phyloP scores from a whole-genome alignment of 495 filamentous ascomycete species.

The Tuber microsphaerosporum region DNA sequence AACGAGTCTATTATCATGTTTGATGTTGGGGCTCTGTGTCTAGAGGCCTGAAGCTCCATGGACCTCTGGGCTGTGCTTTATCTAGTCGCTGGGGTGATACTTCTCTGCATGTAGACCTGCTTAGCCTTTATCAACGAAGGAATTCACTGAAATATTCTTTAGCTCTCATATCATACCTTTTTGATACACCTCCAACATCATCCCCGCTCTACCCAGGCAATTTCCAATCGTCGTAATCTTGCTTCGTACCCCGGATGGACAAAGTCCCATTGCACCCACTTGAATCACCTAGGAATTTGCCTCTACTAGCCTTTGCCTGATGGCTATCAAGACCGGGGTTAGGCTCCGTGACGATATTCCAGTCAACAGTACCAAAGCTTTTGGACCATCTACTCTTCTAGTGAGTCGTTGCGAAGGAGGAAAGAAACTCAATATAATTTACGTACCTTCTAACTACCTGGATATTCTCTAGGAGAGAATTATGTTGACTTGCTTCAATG shows the following conservation, averaged over 20 bases:
- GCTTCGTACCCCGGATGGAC: constrained; percentile 55
- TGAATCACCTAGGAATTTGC: constrained; percentile 55
- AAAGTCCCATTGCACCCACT: constrained; percentile 57
- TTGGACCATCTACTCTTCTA: constrained; percentile 17
- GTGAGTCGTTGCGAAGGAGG: neutral
- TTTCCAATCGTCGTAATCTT: constrained; percentile 58
- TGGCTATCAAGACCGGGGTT: constrained; percentile 51
- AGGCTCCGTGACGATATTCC: constrained; percentile 54
- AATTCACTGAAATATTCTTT: neutral
- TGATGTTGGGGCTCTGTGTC: constrained; percentile 51
- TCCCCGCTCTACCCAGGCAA: constrained; percentile 52
- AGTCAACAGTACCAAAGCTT: constrained; percentile 50
- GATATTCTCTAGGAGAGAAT: neutral
- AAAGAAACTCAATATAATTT: neutral
- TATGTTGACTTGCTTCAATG: constrained; percentile 8
- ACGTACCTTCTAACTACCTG: neutral
- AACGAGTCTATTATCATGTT: constrained; percentile 48
- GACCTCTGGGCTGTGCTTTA: constrained; percentile 42
- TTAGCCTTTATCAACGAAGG: neutral
- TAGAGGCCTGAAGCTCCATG: constrained; percentile 48
- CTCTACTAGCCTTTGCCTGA: constrained; percentile 54
- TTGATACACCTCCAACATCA: constrained; percentile 51
- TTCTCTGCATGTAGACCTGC: constrained; percentile 44
- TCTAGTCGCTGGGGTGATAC: constrained; percentile 44
- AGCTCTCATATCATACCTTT: constrained; percentile 42